These are phyloP conservation scores for Platismatia glauca DNA, from an alignment of 495 filamentous ascomycete genomes.

Conservation along the genomic window DNA sequence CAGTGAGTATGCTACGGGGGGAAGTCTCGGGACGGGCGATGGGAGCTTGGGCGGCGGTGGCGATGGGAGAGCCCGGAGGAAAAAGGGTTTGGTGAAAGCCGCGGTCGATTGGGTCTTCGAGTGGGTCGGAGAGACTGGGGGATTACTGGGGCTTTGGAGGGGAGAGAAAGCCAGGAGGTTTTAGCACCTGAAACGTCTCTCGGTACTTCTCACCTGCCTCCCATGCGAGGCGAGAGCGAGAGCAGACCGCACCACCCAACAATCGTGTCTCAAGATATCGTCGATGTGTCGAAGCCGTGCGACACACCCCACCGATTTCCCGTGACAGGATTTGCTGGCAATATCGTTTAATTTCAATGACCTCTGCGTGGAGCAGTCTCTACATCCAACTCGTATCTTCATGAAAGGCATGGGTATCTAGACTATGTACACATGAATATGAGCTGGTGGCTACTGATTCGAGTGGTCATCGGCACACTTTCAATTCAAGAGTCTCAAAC, in stretches of 20 bases:
- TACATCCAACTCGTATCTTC: not conserved
- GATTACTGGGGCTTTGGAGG: constrained; percentile 61
- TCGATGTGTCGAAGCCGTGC: not conserved
- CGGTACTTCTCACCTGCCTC: not conserved
- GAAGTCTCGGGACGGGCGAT: constrained; percentile 29
- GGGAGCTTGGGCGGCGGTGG: constrained; percentile 34
- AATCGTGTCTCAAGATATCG: not conserved
- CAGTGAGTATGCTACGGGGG: constrained; percentile 54
- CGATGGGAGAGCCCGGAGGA: constrained; percentile 42
- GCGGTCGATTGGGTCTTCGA: constrained; percentile 69
- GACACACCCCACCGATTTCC: not conserved
- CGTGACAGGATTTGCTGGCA: not conserved
- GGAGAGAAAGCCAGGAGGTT: constrained; percentile 44
- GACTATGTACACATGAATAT: not conserved
- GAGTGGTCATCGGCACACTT: not conserved
- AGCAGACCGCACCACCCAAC: not conserved
- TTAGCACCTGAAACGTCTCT: not conserved
- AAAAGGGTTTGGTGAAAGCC: constrained; percentile 66
- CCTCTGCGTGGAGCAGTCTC: not conserved
- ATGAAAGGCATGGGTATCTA: not conserved
- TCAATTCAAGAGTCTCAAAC: not conserved
- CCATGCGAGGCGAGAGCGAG: not conserved
- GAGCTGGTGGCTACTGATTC: not conserved
- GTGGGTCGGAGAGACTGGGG: constrained; percentile 62
- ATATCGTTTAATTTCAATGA: not conserved